Evolutionary conservation across 768 basidiomycete species (phyloP).

Genomic region (Symmetrospora coprosmae): DNA sequence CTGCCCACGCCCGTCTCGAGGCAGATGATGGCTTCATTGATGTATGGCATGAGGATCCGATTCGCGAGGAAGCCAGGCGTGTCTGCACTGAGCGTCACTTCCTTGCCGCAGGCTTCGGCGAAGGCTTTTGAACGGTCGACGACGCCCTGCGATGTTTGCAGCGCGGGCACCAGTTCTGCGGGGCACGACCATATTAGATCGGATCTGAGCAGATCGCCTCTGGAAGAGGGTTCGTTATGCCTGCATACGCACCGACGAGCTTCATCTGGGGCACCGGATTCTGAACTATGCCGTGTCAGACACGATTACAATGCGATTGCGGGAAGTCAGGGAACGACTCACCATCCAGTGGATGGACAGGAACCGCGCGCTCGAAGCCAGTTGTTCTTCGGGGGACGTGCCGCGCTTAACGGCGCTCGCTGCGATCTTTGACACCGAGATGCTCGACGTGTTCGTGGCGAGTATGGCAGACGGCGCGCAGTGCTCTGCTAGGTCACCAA

Average conservation of each 20-base stretch:
- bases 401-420: constrained; percentile 56
- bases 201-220: constrained; percentile 77
- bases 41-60: constrained; percentile 69
- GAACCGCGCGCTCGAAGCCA: constrained; percentile 39
- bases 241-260: background rate
- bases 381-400: constrained; percentile 42
- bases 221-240: background rate
- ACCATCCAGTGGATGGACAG: constrained; percentile 45
- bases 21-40: constrained; percentile 92
- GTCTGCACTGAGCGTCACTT: constrained; percentile 78
- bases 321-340: background rate
- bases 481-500: constrained; percentile 53
- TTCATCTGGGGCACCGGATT: constrained; percentile 22
- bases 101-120: constrained; percentile 79
- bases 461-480: constrained; percentile 62
- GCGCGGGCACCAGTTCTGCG: constrained; percentile 83
- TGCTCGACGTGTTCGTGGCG: constrained; percentile 84
- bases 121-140: constrained; percentile 64
- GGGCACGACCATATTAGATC: no score
- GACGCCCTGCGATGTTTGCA: constrained; percentile 70
- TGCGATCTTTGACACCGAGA: constrained; percentile 87
- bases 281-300: no score
- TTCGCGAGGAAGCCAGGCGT: constrained; percentile 46
- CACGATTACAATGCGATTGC: background rate
- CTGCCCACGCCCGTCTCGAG: constrained; percentile 88